Evolutionary conservation across 148 eudicot species (phyloP).

Genomic region (Talinum fruticosum): DNA sequence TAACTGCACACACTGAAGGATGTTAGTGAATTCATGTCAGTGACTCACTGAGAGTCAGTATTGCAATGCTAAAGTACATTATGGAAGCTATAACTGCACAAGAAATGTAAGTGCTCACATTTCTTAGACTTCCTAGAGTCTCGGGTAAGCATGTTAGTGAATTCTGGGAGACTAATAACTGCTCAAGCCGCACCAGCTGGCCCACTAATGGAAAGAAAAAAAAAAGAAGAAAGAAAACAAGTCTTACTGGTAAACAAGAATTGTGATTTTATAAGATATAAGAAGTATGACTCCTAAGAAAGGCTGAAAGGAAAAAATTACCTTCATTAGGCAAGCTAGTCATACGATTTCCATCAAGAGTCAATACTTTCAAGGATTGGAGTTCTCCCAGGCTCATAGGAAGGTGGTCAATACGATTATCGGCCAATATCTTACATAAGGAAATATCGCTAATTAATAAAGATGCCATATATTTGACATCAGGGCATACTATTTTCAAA

Average conservation of each 20-base stretch:
- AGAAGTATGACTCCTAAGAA: not conserved
- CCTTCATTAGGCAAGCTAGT: slow-evolving; percentile 90
- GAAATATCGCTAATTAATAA: not conserved
- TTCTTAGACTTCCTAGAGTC: slow-evolving; percentile 95
- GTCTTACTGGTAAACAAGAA: slow-evolving; percentile 24
- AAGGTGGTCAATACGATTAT: slow-evolving; percentile 74
- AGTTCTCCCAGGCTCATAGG: slow-evolving; percentile 85
- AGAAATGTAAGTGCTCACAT: slow-evolving; percentile 53
- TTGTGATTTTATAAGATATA: slow-evolving; percentile 6
- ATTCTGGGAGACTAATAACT: slow-evolving; percentile 76
- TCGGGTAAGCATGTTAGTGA: slow-evolving; percentile 70
- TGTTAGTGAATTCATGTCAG: too few relatives aligned
- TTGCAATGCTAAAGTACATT: not conserved
- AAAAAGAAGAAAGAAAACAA: slow-evolving; percentile 24
- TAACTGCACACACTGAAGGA: too few relatives aligned
- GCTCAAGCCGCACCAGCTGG: slow-evolving; percentile 92
- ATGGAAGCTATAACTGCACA: not conserved
- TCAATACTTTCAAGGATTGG: slow-evolving; percentile 71
- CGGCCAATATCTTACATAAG: slow-evolving; percentile 72
- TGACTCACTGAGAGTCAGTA: not conserved
- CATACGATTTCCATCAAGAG: slow-evolving; percentile 70
- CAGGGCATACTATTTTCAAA: not conserved
- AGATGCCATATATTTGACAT: not conserved
- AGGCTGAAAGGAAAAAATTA: slow-evolving; percentile 31
- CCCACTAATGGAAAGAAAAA: slow-evolving; percentile 60